phyloP scores from a whole-genome alignment of 2,329 filamentous ascomycete genomes.

The Periconia digitata region DNA sequence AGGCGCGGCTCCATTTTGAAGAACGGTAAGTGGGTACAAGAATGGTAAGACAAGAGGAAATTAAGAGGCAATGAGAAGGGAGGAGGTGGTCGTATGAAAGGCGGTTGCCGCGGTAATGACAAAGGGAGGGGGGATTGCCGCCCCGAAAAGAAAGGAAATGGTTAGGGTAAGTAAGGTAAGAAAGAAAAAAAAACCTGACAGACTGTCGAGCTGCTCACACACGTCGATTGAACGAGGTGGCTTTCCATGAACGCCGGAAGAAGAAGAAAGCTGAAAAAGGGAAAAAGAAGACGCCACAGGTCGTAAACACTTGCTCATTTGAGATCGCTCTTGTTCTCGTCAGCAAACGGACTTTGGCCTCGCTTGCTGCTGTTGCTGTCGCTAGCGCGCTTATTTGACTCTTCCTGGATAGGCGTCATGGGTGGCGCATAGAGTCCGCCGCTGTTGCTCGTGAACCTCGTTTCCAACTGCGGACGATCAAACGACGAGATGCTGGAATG shows the following conservation, averaged over 20 bases:
- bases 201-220: background rate
- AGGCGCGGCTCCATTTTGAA: too few relatives aligned
- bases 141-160: background rate
- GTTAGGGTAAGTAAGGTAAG: background rate
- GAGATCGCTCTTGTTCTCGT: slow-evolving; percentile 34
- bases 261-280: slow-evolving; percentile 1
- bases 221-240: slow-evolving; percentile 15
- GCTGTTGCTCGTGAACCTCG: slow-evolving; percentile 33
- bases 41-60: background rate
- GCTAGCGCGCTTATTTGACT: slow-evolving; percentile 43
- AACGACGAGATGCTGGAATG: slow-evolving; percentile 27
- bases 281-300: slow-evolving; percentile 1
- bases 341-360: slow-evolving; percentile 38
- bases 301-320: slow-evolving; percentile 8
- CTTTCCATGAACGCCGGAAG: slow-evolving; percentile 11
- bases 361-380: slow-evolving; percentile 34
- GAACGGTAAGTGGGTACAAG: slow-evolving; percentile 9
- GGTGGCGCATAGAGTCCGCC: slow-evolving; percentile 30
- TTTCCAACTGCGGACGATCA: slow-evolving; percentile 25
- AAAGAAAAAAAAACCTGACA: slow-evolving; percentile 1
- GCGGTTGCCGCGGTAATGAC: background rate
- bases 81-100: background rate
- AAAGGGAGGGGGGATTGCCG: slow-evolving; percentile 2
- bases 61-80: slow-evolving; percentile 10
- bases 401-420: slow-evolving; percentile 51